A percentile compares a stretch with the other conserved stretches of the same genome.
phyloP scores from a whole-genome alignment of 495 filamentous ascomycete genomes.

The Penicillium verhagenii region DNA sequence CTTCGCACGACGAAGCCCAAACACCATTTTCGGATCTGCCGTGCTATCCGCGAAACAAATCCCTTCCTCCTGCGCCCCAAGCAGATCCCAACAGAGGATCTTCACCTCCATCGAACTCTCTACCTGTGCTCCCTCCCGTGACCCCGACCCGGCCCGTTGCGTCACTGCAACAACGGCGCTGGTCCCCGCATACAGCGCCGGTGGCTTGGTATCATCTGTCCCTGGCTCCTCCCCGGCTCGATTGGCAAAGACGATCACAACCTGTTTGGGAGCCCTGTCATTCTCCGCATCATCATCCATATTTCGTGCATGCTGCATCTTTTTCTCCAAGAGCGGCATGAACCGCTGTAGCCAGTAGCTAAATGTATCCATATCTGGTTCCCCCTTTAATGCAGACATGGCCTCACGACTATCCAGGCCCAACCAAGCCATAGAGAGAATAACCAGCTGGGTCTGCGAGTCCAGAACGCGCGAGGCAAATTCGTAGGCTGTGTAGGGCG shows the following conservation, averaged over 20 bases:
- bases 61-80: conserved; percentile 45
- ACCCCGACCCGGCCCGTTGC: conserved; percentile 31
- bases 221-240: conserved; percentile 70
- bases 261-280: conserved; percentile 42
- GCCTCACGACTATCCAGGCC: conserved; percentile 47
- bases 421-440: conserved; percentile 89
- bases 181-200: conserved; percentile 73
- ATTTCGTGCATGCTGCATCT: conserved; percentile 40
- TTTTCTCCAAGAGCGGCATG: conserved; percentile 62
- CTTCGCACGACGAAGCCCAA: conserved; percentile 24
- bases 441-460: conserved; percentile 64
- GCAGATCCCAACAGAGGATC: conserved; percentile 47
- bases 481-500: conserved; percentile 77
- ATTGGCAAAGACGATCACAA: conserved; percentile 83
- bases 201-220: conserved; percentile 36
- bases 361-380: conserved; percentile 78
- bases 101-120: conserved; percentile 35
- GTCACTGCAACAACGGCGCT: conserved; percentile 77
- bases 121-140: conserved; percentile 16
- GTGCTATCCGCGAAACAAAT: conserved; percentile 51
- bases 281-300: conserved; percentile 23
- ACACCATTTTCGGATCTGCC: conserved; percentile 42
- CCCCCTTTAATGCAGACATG: conserved; percentile 42
- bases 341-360: conserved; percentile 89
- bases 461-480: conserved; percentile 79